phyloP scores from a whole-genome alignment of 345 rosid species.

The Viola odorata region DNA sequence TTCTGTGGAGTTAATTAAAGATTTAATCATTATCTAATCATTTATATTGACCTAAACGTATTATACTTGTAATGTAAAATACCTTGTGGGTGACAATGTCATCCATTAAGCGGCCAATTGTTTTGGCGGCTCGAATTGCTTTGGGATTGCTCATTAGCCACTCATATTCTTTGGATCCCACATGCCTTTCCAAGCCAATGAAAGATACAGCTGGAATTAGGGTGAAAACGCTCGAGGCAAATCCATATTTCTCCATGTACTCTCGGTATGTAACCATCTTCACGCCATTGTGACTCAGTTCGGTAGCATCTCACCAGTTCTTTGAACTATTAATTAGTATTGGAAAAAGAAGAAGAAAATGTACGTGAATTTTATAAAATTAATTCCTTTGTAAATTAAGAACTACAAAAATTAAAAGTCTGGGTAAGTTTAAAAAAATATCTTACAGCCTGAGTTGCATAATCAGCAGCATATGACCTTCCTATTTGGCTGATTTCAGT shows the following conservation, averaged over 20 bases:
- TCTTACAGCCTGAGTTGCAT: constrained; percentile 3
- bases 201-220: background rate
- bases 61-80: background rate
- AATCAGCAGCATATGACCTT: background rate
- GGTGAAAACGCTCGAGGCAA: background rate
- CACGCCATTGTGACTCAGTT: background rate
- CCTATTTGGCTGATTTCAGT: background rate
- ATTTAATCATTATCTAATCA: background rate
- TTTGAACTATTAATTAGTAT: background rate
- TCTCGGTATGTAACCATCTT: background rate
- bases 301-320: background rate
- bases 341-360: background rate
- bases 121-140: background rate
- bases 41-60: background rate
- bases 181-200: background rate
- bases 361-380: background rate
- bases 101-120: constrained; percentile 1
- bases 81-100: constrained; percentile 3
- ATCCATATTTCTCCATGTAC: background rate
- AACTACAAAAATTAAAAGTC: too few species aligned
- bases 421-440: too few species aligned
- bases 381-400: background rate
- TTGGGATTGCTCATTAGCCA: constrained; percentile 2
- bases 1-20: too few species aligned
- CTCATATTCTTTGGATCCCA: constrained; percentile 2